Conservation (phyloP, 2,329 filamentous ascomycete genomes). For the Pochonia chlamydosporia region DNA sequence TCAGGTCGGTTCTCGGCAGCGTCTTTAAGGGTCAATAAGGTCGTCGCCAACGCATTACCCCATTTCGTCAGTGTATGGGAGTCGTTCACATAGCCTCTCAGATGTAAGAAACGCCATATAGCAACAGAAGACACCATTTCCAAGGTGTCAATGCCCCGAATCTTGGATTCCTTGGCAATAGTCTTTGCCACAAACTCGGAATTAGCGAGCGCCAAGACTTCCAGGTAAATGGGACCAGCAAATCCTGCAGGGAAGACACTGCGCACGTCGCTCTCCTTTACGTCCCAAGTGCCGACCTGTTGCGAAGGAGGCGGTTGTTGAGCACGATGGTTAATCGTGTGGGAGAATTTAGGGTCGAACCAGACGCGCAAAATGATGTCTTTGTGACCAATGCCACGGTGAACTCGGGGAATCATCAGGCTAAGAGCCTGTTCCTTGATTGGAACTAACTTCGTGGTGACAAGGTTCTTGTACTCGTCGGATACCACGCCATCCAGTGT, state of each 20-base stretch:
- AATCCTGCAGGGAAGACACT: slow-evolving; percentile 39
- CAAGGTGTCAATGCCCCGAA: slow-evolving; percentile 54
- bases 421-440: slow-evolving; percentile 72
- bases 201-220: slow-evolving; percentile 64
- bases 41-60: slow-evolving; percentile 72
- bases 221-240: slow-evolving; percentile 41
- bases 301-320: slow-evolving; percentile 41
- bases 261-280: slow-evolving; percentile 54
- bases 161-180: slow-evolving; percentile 51
- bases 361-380: slow-evolving; percentile 74
- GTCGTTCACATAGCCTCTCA: slow-evolving; percentile 78
- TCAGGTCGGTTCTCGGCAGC: slow-evolving; percentile 39
- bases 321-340: slow-evolving; percentile 58
- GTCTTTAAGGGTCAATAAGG: slow-evolving; percentile 57
- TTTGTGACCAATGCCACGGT: slow-evolving; percentile 78
- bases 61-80: slow-evolving; percentile 75
- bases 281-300: slow-evolving; percentile 61
- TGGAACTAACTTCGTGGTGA: slow-evolving; percentile 67
- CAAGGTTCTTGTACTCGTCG: slow-evolving; percentile 72
- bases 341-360: slow-evolving; percentile 68
- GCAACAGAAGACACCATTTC: slow-evolving; percentile 69
- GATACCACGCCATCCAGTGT: slow-evolving; percentile 80
- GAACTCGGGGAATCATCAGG: slow-evolving; percentile 71
- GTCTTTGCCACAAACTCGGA: slow-evolving; percentile 65
- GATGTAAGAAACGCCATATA: slow-evolving; percentile 83